Conservation (phyloP, 345 rosid species). For the Pistacia integerrima region DNA sequence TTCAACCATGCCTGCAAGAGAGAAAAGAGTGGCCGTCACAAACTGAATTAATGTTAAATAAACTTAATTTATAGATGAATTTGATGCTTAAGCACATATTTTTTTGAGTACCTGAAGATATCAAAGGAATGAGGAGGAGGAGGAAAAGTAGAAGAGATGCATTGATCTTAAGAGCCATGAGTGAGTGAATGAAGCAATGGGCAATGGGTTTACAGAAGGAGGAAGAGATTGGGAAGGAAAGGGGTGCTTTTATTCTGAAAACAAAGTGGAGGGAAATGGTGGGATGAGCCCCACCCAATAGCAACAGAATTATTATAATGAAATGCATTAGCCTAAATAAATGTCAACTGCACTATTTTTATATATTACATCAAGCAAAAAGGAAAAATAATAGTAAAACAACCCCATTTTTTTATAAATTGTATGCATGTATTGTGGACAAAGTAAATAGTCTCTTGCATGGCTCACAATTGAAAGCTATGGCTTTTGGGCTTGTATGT, state of each 20-base stretch:
- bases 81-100: not conserved
- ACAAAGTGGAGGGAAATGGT: slow-evolving; percentile 25
- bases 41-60: not conserved
- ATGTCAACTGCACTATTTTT: slow-evolving; percentile 46
- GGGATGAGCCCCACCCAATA: slow-evolving; percentile 47
- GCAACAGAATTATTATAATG: slow-evolving; percentile 42
- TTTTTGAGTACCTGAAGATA: slow-evolving; percentile 32
- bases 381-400: not conserved
- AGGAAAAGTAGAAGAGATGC: slow-evolving; percentile 39
- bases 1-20: slow-evolving; percentile 33
- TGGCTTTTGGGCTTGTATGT: slow-evolving; percentile 1
- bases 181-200: not conserved
- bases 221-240: slow-evolving; percentile 26
- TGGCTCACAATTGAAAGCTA: slow-evolving; percentile 27
- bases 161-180: slow-evolving; percentile 53
- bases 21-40: not conserved
- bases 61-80: not conserved
- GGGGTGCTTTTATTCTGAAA: slow-evolving; percentile 21
- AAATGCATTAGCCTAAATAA: slow-evolving; percentile 28
- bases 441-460: slow-evolving; percentile 25
- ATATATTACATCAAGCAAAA: slow-evolving; percentile 4
- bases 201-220: slow-evolving; percentile 7
- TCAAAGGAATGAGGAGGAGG: slow-evolving; percentile 34
- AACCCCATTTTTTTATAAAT: too few species aligned
- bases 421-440: too few species aligned